phyloP scores from a whole-genome alignment of 2,329 filamentous ascomycete species.

The Neoscytalidium dimidiatum region DNA sequence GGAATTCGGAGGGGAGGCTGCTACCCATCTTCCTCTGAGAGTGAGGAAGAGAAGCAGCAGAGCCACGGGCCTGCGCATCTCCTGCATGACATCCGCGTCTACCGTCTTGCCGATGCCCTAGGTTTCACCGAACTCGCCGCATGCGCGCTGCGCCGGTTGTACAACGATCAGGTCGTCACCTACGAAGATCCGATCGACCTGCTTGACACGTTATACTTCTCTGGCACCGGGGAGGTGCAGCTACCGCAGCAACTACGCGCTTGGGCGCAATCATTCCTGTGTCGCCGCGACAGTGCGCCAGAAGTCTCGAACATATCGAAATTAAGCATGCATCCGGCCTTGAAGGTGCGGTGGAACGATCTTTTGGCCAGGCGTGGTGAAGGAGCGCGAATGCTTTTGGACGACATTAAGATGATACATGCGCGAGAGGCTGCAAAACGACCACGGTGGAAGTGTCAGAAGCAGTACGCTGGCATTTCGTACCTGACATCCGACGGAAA shows the following conservation, averaged over 20 bases:
- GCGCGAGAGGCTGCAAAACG: not conserved
- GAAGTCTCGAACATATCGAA: not conserved
- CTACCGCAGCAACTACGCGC: not conserved
- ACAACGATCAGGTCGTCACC: not conserved
- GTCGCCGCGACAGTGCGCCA: not conserved
- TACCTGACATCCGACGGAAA: not conserved
- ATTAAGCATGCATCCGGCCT: not conserved
- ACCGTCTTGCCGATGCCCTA: conserved; percentile 36
- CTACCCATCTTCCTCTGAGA: not conserved
- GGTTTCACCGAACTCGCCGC: conserved; percentile 40
- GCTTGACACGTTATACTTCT: not conserved
- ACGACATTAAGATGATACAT: not conserved
- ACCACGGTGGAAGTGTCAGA: not conserved
- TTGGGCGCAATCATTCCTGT: not conserved
- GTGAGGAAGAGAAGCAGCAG: not conserved
- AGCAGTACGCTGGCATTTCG: not conserved
- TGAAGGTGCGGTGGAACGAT: not conserved
- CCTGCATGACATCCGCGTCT: conserved; percentile 29
- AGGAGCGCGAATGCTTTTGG: not conserved
- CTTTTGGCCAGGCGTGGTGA: not conserved
- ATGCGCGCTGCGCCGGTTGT: conserved; percentile 33
- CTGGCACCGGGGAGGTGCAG: not conserved
- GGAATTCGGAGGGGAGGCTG: no score
- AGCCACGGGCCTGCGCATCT: conserved; percentile 14
- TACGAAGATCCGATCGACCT: not conserved